These are phyloP conservation scores for Pseudotulostoma volvatum DNA, from an alignment of 495 filamentous ascomycete species.

Conservation along the genomic window DNA sequence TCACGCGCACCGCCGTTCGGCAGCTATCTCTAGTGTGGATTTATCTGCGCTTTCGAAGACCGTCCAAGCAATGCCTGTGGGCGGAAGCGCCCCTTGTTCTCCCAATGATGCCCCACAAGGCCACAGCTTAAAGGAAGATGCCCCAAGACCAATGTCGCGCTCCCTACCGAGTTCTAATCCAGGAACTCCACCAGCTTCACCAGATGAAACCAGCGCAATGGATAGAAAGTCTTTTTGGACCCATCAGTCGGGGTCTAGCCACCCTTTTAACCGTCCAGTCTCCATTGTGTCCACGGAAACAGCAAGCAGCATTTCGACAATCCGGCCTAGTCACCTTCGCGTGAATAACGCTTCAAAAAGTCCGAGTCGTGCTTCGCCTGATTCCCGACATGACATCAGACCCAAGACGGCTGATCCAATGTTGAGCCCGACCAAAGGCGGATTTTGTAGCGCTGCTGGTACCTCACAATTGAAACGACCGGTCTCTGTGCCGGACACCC, in stretches of 20 bases:
- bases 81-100: conserved; percentile 51
- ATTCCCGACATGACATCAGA: conserved; percentile 14
- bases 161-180: conserved; percentile 18
- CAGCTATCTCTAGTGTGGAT: conserved; percentile 73
- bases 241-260: too few relatives aligned
- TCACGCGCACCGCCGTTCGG: conserved; percentile 75
- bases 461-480: conserved; percentile 22
- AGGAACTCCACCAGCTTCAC: conserved; percentile 23
- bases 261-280: too few relatives aligned
- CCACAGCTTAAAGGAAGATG: conserved; percentile 14
- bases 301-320: conserved; percentile 44
- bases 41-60: conserved; percentile 53
- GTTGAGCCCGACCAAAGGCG: neutral
- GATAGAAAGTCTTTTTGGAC: too few relatives aligned
- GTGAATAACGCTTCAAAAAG: conserved; percentile 6
- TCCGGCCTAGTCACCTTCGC: conserved; percentile 25
- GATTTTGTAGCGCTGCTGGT: neutral
- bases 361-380: too few relatives aligned
- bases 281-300: conserved; percentile 62
- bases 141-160: conserved; percentile 21
- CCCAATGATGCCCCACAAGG: conserved; percentile 34
- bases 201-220: too few relatives aligned
- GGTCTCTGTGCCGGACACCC: conserved; percentile 16
- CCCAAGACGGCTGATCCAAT: conserved; percentile 38
- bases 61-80: conserved; percentile 26